Base-by-base conservation (phyloP, 768 basidiomycete species). In the Termitomyces sp. region DNA sequence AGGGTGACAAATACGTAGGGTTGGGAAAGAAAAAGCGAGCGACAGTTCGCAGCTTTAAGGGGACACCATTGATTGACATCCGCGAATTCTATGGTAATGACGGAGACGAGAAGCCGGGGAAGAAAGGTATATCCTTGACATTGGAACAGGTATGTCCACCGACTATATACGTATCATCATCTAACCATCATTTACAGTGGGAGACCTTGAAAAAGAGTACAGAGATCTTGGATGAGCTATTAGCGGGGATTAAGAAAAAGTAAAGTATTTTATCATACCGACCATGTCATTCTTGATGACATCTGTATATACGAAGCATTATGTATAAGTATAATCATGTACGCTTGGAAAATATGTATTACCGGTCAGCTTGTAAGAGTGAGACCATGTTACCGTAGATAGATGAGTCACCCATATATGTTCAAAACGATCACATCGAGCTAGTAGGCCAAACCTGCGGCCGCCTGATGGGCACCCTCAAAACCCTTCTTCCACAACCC, bases 61-160 rank as follows among this genome's bases (percentile, higher is more conserved):
- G 85, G 8, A 75, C 70, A 1, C 65, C 78, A 3, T 72, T 83
- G 44, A 68, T 92, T 26, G 88, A 92, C 64, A 89, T 92, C 54
- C 82, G 90, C 41, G 88, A 92, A 67, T 92, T 79, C 63, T 93
- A 88, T 53, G 67, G 71, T 22, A 73, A 65, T 42, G 75, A 72
- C 7, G 71, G 80, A 1, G 83, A 85, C 5, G 77, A 81, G 61
- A 90, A 87, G 60, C 90, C 91, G 0, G 88, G 89, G 0, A 92
- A 90, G 70, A 93, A 92, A 64, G 91, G 90, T 9, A 88, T 92
- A 52, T 80, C 86, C 0, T 74, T 93, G 28, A 69, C 73, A 15
- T 48, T 73, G 3, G 89, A 91, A 20, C 88, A 90, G 78, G 87
- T 87, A 60, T 47, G 73, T 66, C 47, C 36, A 16, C 33, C 9